Percentiles rank a stretch among this genome's conserved stretches.
Conservation (phyloP, 1,284 basidiomycete species). For the Rhodotorula sp. region DNA sequence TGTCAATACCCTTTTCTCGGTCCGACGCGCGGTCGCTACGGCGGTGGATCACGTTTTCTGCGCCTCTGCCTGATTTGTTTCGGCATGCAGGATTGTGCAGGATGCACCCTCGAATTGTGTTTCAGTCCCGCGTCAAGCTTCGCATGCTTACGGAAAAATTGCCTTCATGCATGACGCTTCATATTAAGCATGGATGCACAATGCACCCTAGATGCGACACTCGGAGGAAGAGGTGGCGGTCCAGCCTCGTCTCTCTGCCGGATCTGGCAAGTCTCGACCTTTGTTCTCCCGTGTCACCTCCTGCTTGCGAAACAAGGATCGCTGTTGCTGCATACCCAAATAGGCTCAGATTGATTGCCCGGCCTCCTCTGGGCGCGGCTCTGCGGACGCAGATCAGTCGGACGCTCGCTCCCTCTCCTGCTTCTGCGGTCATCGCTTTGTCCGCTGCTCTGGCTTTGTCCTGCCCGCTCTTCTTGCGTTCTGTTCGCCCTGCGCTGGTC, state of each 20-base stretch:
- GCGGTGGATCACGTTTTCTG: background rate
- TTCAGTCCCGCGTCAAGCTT: background rate
- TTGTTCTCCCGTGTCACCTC: background rate
- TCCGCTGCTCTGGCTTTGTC: background rate
- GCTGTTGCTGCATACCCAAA: background rate
- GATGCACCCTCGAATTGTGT: too few species aligned
- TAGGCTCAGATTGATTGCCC: too few species aligned
- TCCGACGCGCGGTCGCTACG: background rate
- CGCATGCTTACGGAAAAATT: too few species aligned
- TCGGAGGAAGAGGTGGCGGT: too few species aligned
- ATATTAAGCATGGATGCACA: too few species aligned
- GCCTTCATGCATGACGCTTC: too few species aligned
- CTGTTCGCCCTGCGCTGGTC: constrained; percentile 11
- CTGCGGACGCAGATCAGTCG: background rate
- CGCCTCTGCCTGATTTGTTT: too few species aligned
- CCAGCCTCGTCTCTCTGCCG: too few species aligned
- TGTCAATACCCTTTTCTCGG: background rate
- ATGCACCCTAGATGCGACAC: too few species aligned
- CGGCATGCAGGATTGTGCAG: too few species aligned
- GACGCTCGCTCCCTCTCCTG: background rate
- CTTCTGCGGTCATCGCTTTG: too few species aligned
- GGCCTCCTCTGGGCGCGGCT: too few species aligned
- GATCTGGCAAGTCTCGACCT: background rate
- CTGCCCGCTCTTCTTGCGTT: background rate
- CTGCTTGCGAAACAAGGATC: background rate